These are phyloP conservation scores for Fusarium subglutinans DNA, from an alignment of 2,329 filamentous ascomycete species.

Conservation along the genomic window DNA sequence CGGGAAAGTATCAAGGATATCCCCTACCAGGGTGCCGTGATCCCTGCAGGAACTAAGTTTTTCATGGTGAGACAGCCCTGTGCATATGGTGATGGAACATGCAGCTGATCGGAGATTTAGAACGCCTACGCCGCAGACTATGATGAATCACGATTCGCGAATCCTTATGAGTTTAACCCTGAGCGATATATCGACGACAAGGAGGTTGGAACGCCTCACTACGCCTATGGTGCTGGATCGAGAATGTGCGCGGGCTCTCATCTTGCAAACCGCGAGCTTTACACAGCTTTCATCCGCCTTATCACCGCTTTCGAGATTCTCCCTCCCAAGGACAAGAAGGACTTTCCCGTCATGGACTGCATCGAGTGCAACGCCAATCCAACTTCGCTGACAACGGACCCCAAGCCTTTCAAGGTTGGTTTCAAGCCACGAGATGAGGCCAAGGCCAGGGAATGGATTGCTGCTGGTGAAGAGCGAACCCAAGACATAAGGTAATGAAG, in stretches of 20 bases:
- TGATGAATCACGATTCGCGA: slow-evolving; percentile 73
- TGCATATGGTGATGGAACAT: not conserved
- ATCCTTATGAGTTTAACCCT: slow-evolving; percentile 70
- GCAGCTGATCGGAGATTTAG: slow-evolving; percentile 44
- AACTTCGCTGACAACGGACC: slow-evolving; percentile 68
- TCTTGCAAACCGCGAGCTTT: slow-evolving; percentile 71
- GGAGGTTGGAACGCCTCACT: slow-evolving; percentile 67
- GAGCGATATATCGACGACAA: slow-evolving; percentile 72
- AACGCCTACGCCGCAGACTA: slow-evolving; percentile 81
- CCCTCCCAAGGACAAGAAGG: slow-evolving; percentile 54
- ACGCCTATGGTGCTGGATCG: slow-evolving; percentile 69
- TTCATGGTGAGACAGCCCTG: slow-evolving; percentile 67
- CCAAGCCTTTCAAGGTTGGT: slow-evolving; percentile 66
- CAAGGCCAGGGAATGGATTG: slow-evolving; percentile 62
- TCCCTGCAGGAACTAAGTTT: slow-evolving; percentile 81
- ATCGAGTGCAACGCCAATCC: slow-evolving; percentile 66
- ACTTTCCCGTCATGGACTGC: slow-evolving; percentile 63
- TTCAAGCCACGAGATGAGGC: slow-evolving; percentile 55
- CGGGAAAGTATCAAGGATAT: slow-evolving; percentile 78
- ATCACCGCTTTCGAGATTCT: slow-evolving; percentile 67
- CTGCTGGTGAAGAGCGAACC: slow-evolving; percentile 61
- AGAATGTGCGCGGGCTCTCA: slow-evolving; percentile 72
- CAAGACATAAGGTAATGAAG: slow-evolving; percentile 46
- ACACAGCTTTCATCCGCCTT: slow-evolving; percentile 66
- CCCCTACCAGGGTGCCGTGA: slow-evolving; percentile 70